Evolutionary conservation across 2,329 filamentous ascomycete species (phyloP).

Genomic region (Fusarium sp.): DNA sequence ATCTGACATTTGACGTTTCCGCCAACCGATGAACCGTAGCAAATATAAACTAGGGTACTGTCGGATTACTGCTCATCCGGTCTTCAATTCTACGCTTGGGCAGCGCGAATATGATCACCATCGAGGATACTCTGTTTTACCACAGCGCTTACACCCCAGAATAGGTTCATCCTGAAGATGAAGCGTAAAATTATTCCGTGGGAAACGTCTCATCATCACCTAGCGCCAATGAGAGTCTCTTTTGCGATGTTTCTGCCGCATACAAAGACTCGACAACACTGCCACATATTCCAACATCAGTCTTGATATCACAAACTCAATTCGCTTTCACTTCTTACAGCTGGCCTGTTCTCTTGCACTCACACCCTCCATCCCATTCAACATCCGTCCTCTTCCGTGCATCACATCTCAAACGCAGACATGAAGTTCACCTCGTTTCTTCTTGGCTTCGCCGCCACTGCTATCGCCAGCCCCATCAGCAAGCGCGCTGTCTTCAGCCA

Average conservation of each 20-base stretch:
- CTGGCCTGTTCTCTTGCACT: background rate
- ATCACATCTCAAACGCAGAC: constrained; percentile 7
- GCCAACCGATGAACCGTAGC: background rate
- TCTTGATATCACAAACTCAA: background rate
- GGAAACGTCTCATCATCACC: background rate
- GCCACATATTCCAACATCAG: background rate
- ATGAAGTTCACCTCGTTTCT: constrained; percentile 50
- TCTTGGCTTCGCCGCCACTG: constrained; percentile 41
- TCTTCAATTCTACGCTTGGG: background rate
- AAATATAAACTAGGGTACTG: background rate
- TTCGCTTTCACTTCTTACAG: background rate
- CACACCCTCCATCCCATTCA: background rate
- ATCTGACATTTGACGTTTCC: background rate
- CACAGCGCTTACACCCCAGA: background rate
- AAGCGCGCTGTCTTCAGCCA: constrained; percentile 46
- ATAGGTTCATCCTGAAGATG: background rate
- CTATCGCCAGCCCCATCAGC: constrained; percentile 43
- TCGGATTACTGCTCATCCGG: background rate
- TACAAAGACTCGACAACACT: background rate
- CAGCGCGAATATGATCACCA: background rate
- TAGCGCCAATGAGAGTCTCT: background rate
- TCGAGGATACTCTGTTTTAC: background rate
- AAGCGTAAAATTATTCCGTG: background rate
- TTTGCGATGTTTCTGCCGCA: background rate
- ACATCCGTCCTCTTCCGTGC: too few relatives aligned